Conservation (phyloP, 371 early-diverging fungal genomes). For the Choanephora cucurbitarum region DNA sequence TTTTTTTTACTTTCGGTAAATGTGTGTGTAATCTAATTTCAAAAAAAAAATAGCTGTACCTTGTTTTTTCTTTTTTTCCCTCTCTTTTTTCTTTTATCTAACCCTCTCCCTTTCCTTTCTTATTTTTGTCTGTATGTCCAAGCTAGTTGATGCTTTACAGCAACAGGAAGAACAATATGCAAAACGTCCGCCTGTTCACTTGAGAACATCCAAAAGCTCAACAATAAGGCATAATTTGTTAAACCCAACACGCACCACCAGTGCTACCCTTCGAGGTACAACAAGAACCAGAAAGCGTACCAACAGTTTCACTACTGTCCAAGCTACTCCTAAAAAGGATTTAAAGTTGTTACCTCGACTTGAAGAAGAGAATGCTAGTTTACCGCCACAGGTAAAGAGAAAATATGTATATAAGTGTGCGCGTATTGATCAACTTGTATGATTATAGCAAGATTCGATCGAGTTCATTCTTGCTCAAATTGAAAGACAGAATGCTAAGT, state of each 20-base stretch:
- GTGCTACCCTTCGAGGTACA: conserved; percentile 36
- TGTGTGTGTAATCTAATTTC: no score
- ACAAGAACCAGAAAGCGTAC: conserved; percentile 21
- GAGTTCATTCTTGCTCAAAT: conserved; percentile 60
- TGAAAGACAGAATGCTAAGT: conserved; percentile 58
- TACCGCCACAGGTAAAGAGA: conserved; percentile 44
- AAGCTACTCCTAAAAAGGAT: conserved; percentile 30
- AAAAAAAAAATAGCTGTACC: conserved; percentile 9
- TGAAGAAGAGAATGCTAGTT: conserved; percentile 45
- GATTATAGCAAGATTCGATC: conserved; percentile 44
- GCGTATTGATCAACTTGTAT: not conserved
- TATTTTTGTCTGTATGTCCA: conserved; percentile 24
- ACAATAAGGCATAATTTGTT: conserved; percentile 36
- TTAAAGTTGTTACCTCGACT: conserved; percentile 40
- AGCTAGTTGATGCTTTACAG: conserved; percentile 37
- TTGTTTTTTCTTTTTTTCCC: conserved; percentile 3
- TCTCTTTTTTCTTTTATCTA: conserved; percentile 3
- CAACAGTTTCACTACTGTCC: conserved; percentile 22
- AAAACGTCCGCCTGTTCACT: conserved; percentile 23
- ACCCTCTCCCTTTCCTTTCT: no score
- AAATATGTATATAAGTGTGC: not conserved
- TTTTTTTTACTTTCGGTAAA: not conserved
- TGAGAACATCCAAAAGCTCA: conserved; percentile 44
- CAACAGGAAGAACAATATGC: conserved; percentile 33
- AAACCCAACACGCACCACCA: conserved; percentile 42